phyloP scores from a whole-genome alignment of 768 basidiomycete species.

The Gloeopeniophorella convolvens region DNA sequence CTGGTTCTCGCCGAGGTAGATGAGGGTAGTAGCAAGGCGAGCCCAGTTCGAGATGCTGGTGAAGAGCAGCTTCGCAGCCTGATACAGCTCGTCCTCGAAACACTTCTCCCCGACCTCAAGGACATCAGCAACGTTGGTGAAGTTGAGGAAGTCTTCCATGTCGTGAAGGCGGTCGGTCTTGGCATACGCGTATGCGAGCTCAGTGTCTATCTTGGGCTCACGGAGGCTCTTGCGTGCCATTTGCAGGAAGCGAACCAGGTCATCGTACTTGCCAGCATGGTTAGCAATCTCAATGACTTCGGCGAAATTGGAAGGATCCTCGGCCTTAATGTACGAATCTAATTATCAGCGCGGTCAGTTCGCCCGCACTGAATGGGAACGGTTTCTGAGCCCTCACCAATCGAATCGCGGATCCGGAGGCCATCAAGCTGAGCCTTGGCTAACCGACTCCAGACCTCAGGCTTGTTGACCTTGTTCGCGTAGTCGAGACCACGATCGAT shows the following conservation, averaged over 20 bases:
- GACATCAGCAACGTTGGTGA: constrained; percentile 98
- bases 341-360: constrained; percentile 1
- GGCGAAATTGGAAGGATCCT: constrained; percentile 87
- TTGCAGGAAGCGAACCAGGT: constrained; percentile 94
- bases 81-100: constrained; percentile 96
- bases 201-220: constrained; percentile 97
- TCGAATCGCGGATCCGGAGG: constrained; percentile 95
- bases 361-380: constrained; percentile 1
- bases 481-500: constrained; percentile 95
- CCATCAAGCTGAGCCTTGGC: constrained; percentile 99
- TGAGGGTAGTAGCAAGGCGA: constrained; percentile 92
- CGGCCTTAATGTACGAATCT: constrained; percentile 98
- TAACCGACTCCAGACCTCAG: constrained; percentile 94
- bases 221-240: constrained; percentile 97
- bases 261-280: constrained; percentile 87
- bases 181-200: constrained; percentile 96
- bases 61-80: constrained; percentile 94
- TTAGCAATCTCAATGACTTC: constrained; percentile 96
- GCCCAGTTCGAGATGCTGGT: constrained; percentile 99
- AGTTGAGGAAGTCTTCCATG: constrained; percentile 98
- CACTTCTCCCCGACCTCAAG: constrained; percentile 98
- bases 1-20: constrained; percentile 97
- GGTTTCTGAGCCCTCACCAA: constrained; percentile 46
- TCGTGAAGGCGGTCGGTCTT: constrained; percentile 97
- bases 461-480: constrained; percentile 92